phyloP scores from a whole-genome alignment of 345 rosid species.

The Pistacia integerrima region DNA sequence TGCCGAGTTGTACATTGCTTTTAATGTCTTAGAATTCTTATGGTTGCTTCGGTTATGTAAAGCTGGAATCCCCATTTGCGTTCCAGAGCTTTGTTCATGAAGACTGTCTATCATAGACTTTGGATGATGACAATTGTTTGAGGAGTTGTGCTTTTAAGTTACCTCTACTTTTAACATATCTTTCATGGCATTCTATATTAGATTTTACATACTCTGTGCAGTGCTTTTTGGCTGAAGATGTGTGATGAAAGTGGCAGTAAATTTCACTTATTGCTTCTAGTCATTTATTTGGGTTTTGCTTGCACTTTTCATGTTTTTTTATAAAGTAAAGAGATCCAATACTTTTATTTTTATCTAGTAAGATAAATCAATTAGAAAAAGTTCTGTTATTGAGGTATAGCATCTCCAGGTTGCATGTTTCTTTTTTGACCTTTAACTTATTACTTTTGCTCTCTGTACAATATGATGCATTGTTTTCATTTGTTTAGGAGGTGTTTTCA shows the following conservation, averaged over 20 bases:
- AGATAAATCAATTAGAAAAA: not conserved
- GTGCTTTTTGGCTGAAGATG: too few species aligned
- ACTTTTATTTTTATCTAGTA: not conserved
- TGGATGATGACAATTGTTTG: not conserved
- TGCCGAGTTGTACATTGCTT: not conserved
- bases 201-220: too few species aligned
- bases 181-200: too few species aligned
- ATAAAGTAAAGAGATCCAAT: not conserved
- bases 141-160: not conserved
- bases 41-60: not conserved
- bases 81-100: not conserved
- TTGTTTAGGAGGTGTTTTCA: conserved; percentile 90
- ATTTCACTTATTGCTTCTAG: too few species aligned
- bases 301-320: not conserved
- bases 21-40: not conserved
- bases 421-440: not conserved
- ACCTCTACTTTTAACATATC: too few species aligned
- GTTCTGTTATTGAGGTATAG: not conserved
- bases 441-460: not conserved
- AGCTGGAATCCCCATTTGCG: not conserved
- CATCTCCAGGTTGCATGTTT: not conserved
- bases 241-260: too few species aligned
- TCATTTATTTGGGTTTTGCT: too few species aligned
- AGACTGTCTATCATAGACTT: not conserved
- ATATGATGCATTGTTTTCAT: conserved; percentile 21